Percentiles rank a stretch among this genome's conserved stretches.
These are phyloP conservation scores for Annulohypoxylon moriforme DNA, from an alignment of 495 filamentous ascomycete species.

Conservation along the genomic window DNA sequence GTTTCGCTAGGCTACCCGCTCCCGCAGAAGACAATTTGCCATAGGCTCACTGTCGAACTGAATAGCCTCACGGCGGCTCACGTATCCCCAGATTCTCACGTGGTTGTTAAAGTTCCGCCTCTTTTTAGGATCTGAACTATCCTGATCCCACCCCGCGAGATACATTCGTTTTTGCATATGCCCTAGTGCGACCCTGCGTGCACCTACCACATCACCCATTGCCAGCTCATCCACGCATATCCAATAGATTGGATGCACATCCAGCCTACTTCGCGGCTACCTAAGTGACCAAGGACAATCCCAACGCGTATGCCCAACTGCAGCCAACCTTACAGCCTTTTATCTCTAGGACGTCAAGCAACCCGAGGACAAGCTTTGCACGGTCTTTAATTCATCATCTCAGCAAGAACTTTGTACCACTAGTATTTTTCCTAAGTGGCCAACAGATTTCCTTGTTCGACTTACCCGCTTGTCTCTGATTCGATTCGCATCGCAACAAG, in stretches of 20 bases:
- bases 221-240: slow-evolving; percentile 70
- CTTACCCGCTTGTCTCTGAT: slow-evolving; percentile 44
- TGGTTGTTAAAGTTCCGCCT: slow-evolving; percentile 54
- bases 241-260: slow-evolving; percentile 67
- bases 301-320: slow-evolving; percentile 57
- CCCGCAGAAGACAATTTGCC: slow-evolving; percentile 39
- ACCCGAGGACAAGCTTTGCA: slow-evolving; percentile 42
- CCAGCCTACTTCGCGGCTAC: slow-evolving; percentile 63
- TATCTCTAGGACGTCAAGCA: slow-evolving; percentile 48
- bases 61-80: slow-evolving; percentile 47
- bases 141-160: slow-evolving; percentile 61
- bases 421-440: slow-evolving; percentile 34
- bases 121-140: slow-evolving; percentile 56
- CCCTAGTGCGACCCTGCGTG: slow-evolving; percentile 64
- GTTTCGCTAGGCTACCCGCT: slow-evolving; percentile 51
- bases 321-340: slow-evolving; percentile 49
- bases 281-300: slow-evolving; percentile 56
- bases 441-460: slow-evolving; percentile 38
- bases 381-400: slow-evolving; percentile 48
- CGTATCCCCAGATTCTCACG: slow-evolving; percentile 56
- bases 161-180: slow-evolving; percentile 69
- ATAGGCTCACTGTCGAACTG: slow-evolving; percentile 42
- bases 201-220: slow-evolving; percentile 62
- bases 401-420: slow-evolving; percentile 40
- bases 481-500: slow-evolving; percentile 45